These are phyloP conservation scores for Ophidiomyces ophidiicola DNA, from an alignment of 2,329 filamentous ascomycete species.

Conservation along the genomic window DNA sequence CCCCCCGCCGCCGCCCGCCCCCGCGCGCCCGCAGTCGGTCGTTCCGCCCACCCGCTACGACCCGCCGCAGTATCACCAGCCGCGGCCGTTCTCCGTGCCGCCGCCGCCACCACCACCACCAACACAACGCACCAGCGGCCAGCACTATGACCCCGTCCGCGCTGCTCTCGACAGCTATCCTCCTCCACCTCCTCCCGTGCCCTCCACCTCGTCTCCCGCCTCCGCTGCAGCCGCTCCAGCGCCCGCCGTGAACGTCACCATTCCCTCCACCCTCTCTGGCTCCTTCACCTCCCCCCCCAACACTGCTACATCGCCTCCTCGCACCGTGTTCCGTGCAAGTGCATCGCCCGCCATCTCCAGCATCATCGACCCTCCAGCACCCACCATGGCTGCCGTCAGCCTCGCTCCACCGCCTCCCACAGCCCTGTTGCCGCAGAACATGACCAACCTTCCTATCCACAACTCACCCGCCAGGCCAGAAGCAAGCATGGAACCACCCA, in stretches of 20 bases:
- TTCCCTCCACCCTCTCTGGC: slow-evolving; percentile 33
- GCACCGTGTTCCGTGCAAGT: slow-evolving; percentile 54
- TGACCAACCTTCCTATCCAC: background rate
- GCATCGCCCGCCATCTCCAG: slow-evolving; percentile 86
- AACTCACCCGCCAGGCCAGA: background rate
- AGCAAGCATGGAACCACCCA: slow-evolving; percentile 18
- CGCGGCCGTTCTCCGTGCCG: slow-evolving; percentile 19
- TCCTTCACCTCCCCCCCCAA: slow-evolving; percentile 36
- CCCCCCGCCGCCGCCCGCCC: too few relatives aligned
- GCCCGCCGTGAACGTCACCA: slow-evolving; percentile 34
- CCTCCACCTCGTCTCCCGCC: slow-evolving; percentile 28
- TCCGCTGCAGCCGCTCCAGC: slow-evolving; percentile 41
- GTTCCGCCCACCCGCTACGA: slow-evolving; percentile 14
- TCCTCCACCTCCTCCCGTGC: too few relatives aligned
- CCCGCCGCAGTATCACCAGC: slow-evolving; percentile 9
- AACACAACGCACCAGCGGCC: slow-evolving; percentile 53
- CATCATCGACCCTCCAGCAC: slow-evolving; percentile 59
- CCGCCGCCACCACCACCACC: slow-evolving; percentile 31
- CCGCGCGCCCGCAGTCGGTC: slow-evolving; percentile 15
- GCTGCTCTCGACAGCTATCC: slow-evolving; percentile 45
- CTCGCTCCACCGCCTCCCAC: slow-evolving; percentile 22
- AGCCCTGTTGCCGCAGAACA: background rate
- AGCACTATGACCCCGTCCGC: slow-evolving; percentile 81
- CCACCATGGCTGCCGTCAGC: slow-evolving; percentile 23
- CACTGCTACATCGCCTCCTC: slow-evolving; percentile 40